Evolutionary conservation across 139 green algal species (phyloP).

Genomic region (Monoraphidium neglectum): DNA sequence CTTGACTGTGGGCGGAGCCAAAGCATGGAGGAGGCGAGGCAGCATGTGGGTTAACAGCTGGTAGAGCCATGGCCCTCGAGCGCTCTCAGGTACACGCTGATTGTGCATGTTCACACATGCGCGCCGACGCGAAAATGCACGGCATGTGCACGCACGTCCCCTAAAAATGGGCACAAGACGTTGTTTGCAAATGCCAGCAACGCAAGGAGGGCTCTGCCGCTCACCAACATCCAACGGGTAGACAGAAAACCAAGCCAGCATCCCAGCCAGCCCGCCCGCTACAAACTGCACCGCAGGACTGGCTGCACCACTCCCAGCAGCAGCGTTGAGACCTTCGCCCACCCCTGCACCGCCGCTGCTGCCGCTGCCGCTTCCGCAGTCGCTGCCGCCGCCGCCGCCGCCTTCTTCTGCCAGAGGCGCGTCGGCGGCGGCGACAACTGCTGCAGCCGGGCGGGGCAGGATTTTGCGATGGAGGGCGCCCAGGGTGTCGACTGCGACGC

Average conservation of each 20-base stretch:
- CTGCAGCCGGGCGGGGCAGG: background rate
- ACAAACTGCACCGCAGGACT: slow-evolving; percentile 30
- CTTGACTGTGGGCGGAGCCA: too few species aligned
- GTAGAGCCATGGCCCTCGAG: too few species aligned
- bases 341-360: background rate
- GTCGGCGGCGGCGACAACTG: background rate
- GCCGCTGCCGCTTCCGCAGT: background rate
- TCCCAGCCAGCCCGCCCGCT: slow-evolving; percentile 55
- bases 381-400: background rate
- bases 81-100: too few species aligned
- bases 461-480: background rate
- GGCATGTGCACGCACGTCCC: too few species aligned
- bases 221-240: slow-evolving; percentile 81
- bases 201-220: too few species aligned
- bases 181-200: too few species aligned
- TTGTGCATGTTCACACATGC: too few species aligned
- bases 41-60: too few species aligned
- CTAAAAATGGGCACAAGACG: too few species aligned
- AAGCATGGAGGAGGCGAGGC: too few species aligned
- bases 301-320: background rate
- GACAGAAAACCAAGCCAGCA: slow-evolving; percentile 55
- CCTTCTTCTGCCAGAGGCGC: background rate
- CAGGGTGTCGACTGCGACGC: slow-evolving; percentile 1
- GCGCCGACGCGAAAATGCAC: too few species aligned
- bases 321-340: background rate